Evolutionary conservation across 306 rosid genomes (phyloP), one percentile per base, ranked within the genome.

Genomic region (Psophocarpus tetragonolobus): DNA sequence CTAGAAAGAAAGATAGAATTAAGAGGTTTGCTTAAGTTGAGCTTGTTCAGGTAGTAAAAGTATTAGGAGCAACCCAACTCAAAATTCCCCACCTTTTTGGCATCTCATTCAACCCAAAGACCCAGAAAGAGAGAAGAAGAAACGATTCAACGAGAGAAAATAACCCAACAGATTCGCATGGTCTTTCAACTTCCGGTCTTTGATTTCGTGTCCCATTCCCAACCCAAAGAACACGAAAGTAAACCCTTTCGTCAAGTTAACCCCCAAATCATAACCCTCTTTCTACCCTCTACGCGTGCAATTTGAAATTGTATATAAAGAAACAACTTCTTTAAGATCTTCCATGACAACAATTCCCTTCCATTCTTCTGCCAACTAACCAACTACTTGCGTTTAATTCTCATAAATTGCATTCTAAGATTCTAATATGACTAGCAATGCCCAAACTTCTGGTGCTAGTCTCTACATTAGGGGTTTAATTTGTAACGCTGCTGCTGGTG

Each of bases 401-500:
- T 20, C 8, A 48, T 64, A 18, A 13, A 24, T 81, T 85, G 68
- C 67, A 26, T 66, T 48, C 3, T 14, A 54, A 65, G 48, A 61
- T 77, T 71, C 79, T 82, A 82, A 78, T 68, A 92, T 88, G 99
- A 91, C 86, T 73, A 68, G 63, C 75, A 87, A 84, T 83, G 88
- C 56, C 20, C 73, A 85, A 73, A 47, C 82, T 61, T 82, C 83
- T 53, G 83, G 76, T 41, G 20, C 79, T 35, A 57, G 77, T 71
- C 91, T 41, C 54, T 78, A 72, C 61, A 26, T 68, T 64, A 70
- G 85, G 76, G 90, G 78, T 80, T 20, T 83, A 53, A 36, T 90
- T 83, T 83, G 85, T 83, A 76, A 88, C 84, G 99, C 96, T 57
- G 90, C 89, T 70, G 84, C 99, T 11, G 99, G 99, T 71, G 99